Conservation (phyloP, 1,284 basidiomycete genomes). For the Ustilago crameri region DNA sequence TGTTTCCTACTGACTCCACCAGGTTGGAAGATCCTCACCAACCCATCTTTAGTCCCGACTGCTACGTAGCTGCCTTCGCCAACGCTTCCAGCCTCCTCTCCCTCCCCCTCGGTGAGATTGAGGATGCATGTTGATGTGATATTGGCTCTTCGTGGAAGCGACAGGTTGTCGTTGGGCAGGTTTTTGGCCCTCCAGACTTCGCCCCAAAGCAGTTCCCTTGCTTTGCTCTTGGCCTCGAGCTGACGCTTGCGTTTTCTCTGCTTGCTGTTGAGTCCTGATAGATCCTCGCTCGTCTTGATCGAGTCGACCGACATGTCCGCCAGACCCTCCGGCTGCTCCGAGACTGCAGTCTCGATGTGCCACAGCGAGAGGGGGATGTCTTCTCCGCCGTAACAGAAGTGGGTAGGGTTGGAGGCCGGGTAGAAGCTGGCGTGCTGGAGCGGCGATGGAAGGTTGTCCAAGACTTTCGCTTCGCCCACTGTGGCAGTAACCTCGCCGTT, state of each 20-base stretch:
- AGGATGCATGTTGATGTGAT: constrained; percentile 50
- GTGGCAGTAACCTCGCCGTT: neutral
- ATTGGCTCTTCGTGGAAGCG: constrained; percentile 50
- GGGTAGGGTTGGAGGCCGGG: constrained; percentile 44
- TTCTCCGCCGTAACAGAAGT: constrained; percentile 58
- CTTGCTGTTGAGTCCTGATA: constrained; percentile 40
- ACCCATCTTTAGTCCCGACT: constrained; percentile 50
- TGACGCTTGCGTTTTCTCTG: constrained; percentile 55
- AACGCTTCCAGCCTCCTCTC: neutral
- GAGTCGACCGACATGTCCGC: constrained; percentile 34
- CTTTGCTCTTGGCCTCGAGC: constrained; percentile 48
- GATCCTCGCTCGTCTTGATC: constrained; percentile 19
- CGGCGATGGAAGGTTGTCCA: constrained; percentile 49
- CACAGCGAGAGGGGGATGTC: constrained; percentile 59
- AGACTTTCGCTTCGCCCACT: constrained; percentile 13
- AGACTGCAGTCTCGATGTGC: constrained; percentile 39
- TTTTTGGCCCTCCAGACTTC: constrained; percentile 62
- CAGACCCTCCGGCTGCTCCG: constrained; percentile 23
- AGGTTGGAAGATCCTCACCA: constrained; percentile 49
- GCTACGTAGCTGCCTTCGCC: constrained; percentile 20
- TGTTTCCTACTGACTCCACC: constrained; percentile 22
- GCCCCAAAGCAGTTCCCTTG: constrained; percentile 53
- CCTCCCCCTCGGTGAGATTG: constrained; percentile 2
- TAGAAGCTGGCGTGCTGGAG: constrained; percentile 51
- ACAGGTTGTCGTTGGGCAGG: constrained; percentile 57